Base-by-base conservation (phyloP, 257 asterid genomes). In the Nicotiana paniculata region DNA sequence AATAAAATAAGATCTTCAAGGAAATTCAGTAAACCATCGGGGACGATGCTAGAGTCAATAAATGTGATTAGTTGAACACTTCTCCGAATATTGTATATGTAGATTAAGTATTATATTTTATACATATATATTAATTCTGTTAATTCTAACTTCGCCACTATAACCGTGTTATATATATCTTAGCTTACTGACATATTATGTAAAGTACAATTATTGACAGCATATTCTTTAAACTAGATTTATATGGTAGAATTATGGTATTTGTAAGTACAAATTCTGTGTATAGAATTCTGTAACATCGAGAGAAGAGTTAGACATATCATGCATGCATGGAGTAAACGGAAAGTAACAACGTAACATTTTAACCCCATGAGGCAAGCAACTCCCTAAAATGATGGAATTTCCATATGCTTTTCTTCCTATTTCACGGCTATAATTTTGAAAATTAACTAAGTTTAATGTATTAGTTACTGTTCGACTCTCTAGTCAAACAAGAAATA, bases 351-450 rank as follows among this genome's bases (percentile, higher is more conserved):
- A 24, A 72, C 35, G 30, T 28, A 28, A 1, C 30, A 46, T 72
- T 72, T 58, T 43, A 72, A 46, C 61, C 79, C 79, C 79, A 24
- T 12, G 37, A 46, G 61, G 79, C 59, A 72, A 72, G 37, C 79
- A 46, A 72, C 3, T 70, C 37, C 78, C 78, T 72, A 59, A 46
- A 46, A 46, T 72, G 11, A 9, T 72, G 79, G 61, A 43, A 3
- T 72, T 24, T 72, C 59, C 79, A 46, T 72, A 72, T 72, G 79
- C 79, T 12, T 46, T 46, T 24, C 61, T 46, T 24, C 61, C 61
- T 46, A 72, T 72, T 72, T 12, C 37, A 72, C 54, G 13, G 21
- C 78, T 72, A 72, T 46, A 2, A 72, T 72, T 24, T 69, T 55
- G 77, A 69, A 9, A 39, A n/a, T 69, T 46, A n/a, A 72, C 61